Evolutionary conservation across 352 stramenopile species (phyloP).

Genomic region (Peronospora farinosa): DNA sequence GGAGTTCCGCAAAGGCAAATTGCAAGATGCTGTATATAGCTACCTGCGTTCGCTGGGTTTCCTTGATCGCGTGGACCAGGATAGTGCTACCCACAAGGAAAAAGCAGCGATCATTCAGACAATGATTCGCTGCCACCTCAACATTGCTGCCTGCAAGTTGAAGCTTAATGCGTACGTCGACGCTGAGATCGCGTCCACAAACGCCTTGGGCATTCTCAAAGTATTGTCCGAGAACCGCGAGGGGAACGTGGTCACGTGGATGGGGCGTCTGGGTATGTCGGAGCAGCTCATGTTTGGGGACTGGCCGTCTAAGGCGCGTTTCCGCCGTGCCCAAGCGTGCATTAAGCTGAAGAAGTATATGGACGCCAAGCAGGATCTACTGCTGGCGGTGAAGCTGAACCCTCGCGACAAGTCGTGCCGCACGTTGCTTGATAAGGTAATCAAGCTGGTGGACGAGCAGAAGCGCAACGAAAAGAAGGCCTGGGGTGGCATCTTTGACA

Average conservation of each 20-base stretch:
- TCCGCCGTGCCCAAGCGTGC: conserved; percentile 71
- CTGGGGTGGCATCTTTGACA: conserved; percentile 79
- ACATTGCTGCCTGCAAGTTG: conserved; percentile 81
- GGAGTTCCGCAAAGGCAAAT: conserved; percentile 51
- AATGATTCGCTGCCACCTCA: conserved; percentile 85
- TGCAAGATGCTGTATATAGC: conserved; percentile 65
- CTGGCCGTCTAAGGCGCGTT: conserved; percentile 81
- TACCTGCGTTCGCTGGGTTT: conserved; percentile 68
- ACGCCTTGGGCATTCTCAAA: conserved; percentile 72
- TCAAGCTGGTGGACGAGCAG: conserved; percentile 63
- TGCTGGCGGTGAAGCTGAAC: conserved; percentile 72
- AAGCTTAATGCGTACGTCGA: conserved; percentile 60
- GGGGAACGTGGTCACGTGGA: conserved; percentile 80
- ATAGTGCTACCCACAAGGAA: conserved; percentile 74
- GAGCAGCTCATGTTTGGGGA: conserved; percentile 81
- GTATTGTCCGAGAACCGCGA: conserved; percentile 69
- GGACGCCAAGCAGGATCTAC: conserved; percentile 72
- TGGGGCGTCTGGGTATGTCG: conserved; percentile 68
- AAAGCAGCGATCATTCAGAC: conserved; percentile 84
- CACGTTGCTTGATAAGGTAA: conserved; percentile 62
- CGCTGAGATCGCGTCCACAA: conserved; percentile 75
- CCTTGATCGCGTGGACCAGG: conserved; percentile 72
- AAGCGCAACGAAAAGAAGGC: conserved; percentile 73
- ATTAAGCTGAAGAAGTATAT: conserved; percentile 67
- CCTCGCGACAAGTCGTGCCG: conserved; percentile 80